Conservation (phyloP, 352 stramenopile species). For the Globisporangium abappressorium region DNA sequence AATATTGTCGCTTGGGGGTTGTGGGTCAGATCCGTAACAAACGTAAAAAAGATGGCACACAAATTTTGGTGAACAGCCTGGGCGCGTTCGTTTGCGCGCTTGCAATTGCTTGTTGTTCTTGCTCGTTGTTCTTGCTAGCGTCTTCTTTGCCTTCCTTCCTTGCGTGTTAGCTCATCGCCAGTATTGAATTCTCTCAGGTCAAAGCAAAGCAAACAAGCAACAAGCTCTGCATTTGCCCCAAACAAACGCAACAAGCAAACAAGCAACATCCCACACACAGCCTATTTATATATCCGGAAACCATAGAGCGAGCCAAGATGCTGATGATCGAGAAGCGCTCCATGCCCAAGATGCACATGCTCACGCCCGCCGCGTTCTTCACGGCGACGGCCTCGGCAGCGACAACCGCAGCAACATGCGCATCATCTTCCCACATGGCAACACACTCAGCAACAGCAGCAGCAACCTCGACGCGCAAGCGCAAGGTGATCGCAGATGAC, state of each 20-base stretch:
- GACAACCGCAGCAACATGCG: not conserved
- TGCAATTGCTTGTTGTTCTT: no score
- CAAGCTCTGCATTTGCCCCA: no score
- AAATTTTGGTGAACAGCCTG: slow-evolving; percentile 1
- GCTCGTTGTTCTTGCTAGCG: no score
- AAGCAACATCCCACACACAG: not conserved
- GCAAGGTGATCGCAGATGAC: slow-evolving; percentile 42
- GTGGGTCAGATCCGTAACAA: not conserved
- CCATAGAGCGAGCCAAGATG: slow-evolving; percentile 6
- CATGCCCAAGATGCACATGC: slow-evolving; percentile 13
- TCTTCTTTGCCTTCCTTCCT: not conserved
- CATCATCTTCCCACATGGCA: not conserved
- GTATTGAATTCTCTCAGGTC: not conserved
- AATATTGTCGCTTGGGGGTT: not conserved
- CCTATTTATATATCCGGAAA: slow-evolving; percentile 6
- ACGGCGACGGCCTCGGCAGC: not conserved
- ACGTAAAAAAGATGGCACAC: not conserved
- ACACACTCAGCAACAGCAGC: not conserved
- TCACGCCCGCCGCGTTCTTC: slow-evolving; percentile 15
- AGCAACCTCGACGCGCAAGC: slow-evolving; percentile 31
- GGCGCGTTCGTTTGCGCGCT: not conserved
- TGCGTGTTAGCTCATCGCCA: not conserved
- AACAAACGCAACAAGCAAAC: not conserved
- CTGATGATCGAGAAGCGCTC: slow-evolving; percentile 17
- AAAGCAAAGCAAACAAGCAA: not conserved